Base-by-base conservation (phyloP, 805 yeast genomes). In the Komagataella pseudopastoris region DNA sequence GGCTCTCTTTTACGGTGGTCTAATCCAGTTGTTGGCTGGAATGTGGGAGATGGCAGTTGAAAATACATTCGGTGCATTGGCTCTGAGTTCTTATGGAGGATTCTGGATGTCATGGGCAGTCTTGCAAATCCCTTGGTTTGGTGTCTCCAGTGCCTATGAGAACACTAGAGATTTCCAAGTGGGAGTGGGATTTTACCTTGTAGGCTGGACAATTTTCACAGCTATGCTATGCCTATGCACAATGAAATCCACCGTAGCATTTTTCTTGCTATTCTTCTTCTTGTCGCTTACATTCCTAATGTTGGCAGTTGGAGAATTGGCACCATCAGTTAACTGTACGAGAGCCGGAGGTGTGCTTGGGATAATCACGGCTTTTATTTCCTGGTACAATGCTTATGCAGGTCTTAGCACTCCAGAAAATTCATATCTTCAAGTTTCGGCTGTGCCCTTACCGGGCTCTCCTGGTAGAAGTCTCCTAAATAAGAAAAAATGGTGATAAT, bases 61-160 rank as follows among this genome's bases (percentile, higher is more conserved):
- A 58, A 83, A 83, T 66, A 83, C 88, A 20, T 84, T 82, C 68
- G 88, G 88, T 66, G 86, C 83, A 57, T 74, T 84, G 53, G 81
- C 81, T 1, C 68, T 78, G 51, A 65, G 75, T 6, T 75, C 80
- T 4, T 77, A 72, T 57, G 91, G 87, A 53, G 90, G 88, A 3
- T 84, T 84, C 63, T 84, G 91, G 91, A 77, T 81, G 70, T 71
- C 82, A 23, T 84, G 79, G 71, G 89, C 83, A 54, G 85, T 85
- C 36, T 76, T 84, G 39, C 64, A 67, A 53, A 72, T 77, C 49
- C 81, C 80, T 49, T 75, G 76, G 60, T 81, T 81, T 61, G 81
- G 80, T 23, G 76, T 80, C 24, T 66, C 75, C 1, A 76, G 76
- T 5, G 77, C 81, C 55, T 67, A 66, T 43, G 72, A 66, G 4